Evolutionary conservation across 345 rosid genomes (phyloP), one percentile per base, ranked within the genome.

Genomic region (Corymbia maculata): DNA sequence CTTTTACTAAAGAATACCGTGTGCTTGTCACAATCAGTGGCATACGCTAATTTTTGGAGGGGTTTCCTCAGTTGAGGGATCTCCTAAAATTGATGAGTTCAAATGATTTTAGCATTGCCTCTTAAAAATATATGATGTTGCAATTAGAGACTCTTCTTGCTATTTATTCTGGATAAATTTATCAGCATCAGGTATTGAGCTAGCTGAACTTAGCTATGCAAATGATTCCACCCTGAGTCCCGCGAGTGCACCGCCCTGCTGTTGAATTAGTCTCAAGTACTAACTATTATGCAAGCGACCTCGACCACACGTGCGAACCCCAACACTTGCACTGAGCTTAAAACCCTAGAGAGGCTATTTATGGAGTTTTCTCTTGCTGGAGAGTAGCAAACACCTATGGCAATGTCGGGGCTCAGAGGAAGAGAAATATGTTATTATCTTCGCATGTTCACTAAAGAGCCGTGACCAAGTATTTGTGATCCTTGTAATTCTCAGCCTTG

Each of bases 1-100:
- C 92, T 93, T 92, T 90, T 93, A 90, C 92, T 89, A 92, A 92
- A 92, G 93, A 93, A 89, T 90, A 91, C 90, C 90, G 92, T 92
- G 93, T 88, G 91, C 87, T 45, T 80, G 90, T 50, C 64, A 90
- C 88, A 49, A 2, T 44, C 1, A 85, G 80, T 85, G 91, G 91
- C 91, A 86, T 92, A 90, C 86, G 87, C 79, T 36, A 3, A 52
- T 87, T 89, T 89, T 89, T 87, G 53, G 32, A 82, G 87, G 82
- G 68, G 32, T 17, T 51, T 16, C 17, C 16, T 66, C 6, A 30
- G 7, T 10, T 7, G 42, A 7, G 21, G 79, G 79, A 66, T 42
- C 79, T 32, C 47, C 80, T 32, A 17, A 32, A 70, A 17, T 17
- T 9, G 14, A 57, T n/a, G 80, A 36, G 80, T 28, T 59, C 68